Conservation (phyloP, 768 basidiomycete genomes). For the Serendipita indica region DNA sequence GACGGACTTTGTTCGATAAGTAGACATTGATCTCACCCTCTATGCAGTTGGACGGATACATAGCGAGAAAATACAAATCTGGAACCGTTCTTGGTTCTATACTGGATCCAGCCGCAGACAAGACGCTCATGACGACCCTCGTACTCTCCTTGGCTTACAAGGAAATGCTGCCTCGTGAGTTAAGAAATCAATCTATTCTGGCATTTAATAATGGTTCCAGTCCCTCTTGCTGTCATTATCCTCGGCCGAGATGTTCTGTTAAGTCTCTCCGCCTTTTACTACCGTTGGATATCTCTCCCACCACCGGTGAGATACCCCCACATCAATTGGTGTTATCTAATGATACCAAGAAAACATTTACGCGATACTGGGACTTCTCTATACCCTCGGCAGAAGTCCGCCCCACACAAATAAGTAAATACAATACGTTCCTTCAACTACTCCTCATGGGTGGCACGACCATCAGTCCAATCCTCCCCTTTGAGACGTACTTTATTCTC, state of each 20-base stretch:
- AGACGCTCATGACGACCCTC: conserved; percentile 85
- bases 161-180: conserved; percentile 67
- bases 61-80: conserved; percentile 70
- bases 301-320: conserved; percentile 46
- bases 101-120: conserved; percentile 95
- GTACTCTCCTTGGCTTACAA: conserved; percentile 74
- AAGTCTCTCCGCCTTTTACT: conserved; percentile 80
- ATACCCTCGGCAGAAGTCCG: conserved; percentile 90
- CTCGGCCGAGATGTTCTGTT: conserved; percentile 80
- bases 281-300: conserved; percentile 81
- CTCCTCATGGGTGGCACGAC: conserved; percentile 83
- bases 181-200: background rate
- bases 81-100: conserved; percentile 82
- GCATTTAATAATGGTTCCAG: conserved; percentile 26
- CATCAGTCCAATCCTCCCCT: conserved; percentile 59
- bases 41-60: conserved; percentile 70
- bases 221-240: conserved; percentile 72
- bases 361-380: conserved; percentile 91
- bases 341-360: conserved; percentile 61
- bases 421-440: conserved; percentile 87
- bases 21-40: conserved; percentile 11
- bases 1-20: conserved; percentile 19
- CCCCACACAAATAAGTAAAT: conserved; percentile 88
- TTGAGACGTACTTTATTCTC: conserved; percentile 39
- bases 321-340: background rate